Percentiles rank a stretch among this genome's conserved stretches.
phyloP scores from a whole-genome alignment of 2,329 filamentous ascomycete genomes.

The Hypoxylon sp. region DNA sequence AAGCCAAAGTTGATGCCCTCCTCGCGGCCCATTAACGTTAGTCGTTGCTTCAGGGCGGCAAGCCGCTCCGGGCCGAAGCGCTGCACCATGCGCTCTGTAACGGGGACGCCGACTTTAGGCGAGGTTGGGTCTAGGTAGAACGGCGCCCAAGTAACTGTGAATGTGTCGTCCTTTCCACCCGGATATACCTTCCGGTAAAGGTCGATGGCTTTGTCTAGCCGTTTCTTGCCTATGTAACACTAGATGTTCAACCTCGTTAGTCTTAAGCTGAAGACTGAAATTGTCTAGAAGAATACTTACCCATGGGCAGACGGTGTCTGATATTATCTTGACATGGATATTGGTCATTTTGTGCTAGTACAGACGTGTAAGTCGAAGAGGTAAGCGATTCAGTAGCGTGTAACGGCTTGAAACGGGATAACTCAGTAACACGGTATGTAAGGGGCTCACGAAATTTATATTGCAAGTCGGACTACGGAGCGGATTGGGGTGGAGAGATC shows the following conservation, averaged over 20 bases:
- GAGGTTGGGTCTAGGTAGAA: constrained; percentile 85
- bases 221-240: constrained; percentile 86
- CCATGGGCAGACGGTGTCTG: constrained; percentile 84
- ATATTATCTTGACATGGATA: constrained; percentile 83
- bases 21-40: constrained; percentile 70
- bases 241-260: constrained; percentile 54
- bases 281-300: constrained; percentile 51
- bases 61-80: constrained; percentile 78
- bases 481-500: constrained; percentile 15
- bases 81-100: constrained; percentile 67
- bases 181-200: constrained; percentile 75
- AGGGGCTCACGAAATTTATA: constrained; percentile 9
- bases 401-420: not conserved
- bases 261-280: constrained; percentile 25
- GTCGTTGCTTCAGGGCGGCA: constrained; percentile 69
- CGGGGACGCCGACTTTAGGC: constrained; percentile 61
- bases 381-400: not conserved
- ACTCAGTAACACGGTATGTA: not conserved
- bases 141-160: constrained; percentile 81
- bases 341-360: constrained; percentile 70
- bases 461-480: constrained; percentile 16
- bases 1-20: constrained; percentile 83
- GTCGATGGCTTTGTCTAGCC: constrained; percentile 79
- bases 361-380: not conserved
- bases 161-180: constrained; percentile 72